phyloP scores from a whole-genome alignment of 1,139 yeast species.

The Kurtzmaniella quercitrusa region DNA sequence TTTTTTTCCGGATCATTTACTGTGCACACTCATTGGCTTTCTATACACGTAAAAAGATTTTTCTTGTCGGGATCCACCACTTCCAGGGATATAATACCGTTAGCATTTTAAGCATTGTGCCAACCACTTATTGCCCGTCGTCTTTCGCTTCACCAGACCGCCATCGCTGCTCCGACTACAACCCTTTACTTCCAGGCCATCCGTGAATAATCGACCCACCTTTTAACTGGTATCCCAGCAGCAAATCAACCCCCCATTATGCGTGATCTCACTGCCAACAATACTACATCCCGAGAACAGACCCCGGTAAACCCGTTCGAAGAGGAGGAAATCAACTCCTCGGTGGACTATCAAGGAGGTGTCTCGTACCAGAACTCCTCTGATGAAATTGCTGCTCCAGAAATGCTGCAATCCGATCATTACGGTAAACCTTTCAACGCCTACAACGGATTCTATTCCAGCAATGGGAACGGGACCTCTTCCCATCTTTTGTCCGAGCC shows the following conservation, averaged over 20 bases:
- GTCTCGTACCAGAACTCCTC: slow-evolving; percentile 9
- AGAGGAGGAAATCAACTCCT: slow-evolving; percentile 9
- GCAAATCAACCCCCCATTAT: not conserved
- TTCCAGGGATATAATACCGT: not conserved
- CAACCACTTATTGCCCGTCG: not conserved
- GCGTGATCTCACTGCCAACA: slow-evolving; percentile 9
- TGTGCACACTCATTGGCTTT: not conserved
- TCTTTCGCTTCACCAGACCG: not conserved
- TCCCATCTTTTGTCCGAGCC: slow-evolving; percentile 33
- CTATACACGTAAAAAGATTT: not conserved
- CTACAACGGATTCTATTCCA: slow-evolving; percentile 42
- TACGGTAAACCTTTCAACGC: slow-evolving; percentile 40
- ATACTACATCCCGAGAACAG: slow-evolving; percentile 1
- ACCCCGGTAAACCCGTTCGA: slow-evolving; percentile 13
- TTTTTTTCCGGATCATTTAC: not conserved
- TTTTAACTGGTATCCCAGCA: no score
- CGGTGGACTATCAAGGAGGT: slow-evolving; percentile 12
- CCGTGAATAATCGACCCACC: no score
- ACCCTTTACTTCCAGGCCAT: no score
- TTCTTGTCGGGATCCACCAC: not conserved
- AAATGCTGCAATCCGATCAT: slow-evolving; percentile 9
- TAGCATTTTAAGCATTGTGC: not conserved
- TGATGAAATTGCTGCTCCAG: not conserved
- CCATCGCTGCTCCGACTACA: no score
- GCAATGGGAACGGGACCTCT: slow-evolving; percentile 27